These are phyloP conservation scores for Mortierella sp. DNA, from an alignment of 371 early-diverging fungal species.

Conservation along the genomic window DNA sequence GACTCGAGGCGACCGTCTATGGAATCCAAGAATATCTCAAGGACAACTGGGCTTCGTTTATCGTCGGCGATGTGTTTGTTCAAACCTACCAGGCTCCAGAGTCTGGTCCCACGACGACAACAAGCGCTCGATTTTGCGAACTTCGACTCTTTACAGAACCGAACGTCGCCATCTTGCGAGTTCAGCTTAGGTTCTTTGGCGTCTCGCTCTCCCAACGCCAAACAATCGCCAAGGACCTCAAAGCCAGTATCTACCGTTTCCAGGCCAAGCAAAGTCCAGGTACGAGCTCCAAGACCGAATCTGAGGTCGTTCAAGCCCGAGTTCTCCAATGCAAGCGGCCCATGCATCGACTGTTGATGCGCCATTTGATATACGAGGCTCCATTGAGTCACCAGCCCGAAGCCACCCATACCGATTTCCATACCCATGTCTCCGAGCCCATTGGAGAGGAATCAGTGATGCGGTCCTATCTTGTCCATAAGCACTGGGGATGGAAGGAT, in stretches of 20 bases:
- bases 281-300: slow-evolving; percentile 26
- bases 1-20: slow-evolving; percentile 28
- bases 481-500: slow-evolving; percentile 80
- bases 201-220: slow-evolving; percentile 25
- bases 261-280: slow-evolving; percentile 26
- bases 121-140: slow-evolving; percentile 58
- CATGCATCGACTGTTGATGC: slow-evolving; percentile 46
- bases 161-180: slow-evolving; percentile 39
- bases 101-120: slow-evolving; percentile 20
- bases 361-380: slow-evolving; percentile 45
- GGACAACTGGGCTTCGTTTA: slow-evolving; percentile 58
- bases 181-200: slow-evolving; percentile 54
- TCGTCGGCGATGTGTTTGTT: slow-evolving; percentile 50
- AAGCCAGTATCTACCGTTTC: slow-evolving; percentile 23
- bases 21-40: slow-evolving; percentile 46
- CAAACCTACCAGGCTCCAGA: slow-evolving; percentile 53
- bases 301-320: slow-evolving; percentile 25
- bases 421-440: slow-evolving; percentile 56
- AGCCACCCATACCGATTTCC: slow-evolving; percentile 37
- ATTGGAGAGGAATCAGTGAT: slow-evolving; percentile 62
- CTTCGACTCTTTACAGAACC: slow-evolving; percentile 50
- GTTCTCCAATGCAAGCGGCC: slow-evolving; percentile 45
- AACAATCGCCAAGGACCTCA: slow-evolving; percentile 18
- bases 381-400: slow-evolving; percentile 35
- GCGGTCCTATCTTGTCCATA: slow-evolving; percentile 71